Base-by-base conservation (phyloP, 2,329 filamentous ascomycete species). In the Hymenoscyphus occultus region DNA sequence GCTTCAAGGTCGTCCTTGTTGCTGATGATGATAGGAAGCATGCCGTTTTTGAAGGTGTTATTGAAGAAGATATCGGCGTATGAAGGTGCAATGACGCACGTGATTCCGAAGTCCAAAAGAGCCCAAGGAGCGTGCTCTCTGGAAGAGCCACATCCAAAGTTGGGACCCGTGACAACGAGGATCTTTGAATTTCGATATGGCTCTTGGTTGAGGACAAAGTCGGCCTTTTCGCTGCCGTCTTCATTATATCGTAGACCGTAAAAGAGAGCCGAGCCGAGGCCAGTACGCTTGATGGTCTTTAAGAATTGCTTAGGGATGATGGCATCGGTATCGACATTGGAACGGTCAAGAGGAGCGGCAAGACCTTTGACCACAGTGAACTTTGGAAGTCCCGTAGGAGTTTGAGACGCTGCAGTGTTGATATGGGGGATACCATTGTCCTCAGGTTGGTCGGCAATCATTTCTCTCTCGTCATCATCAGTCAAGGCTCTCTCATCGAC, bases 11-110 rank as follows among this genome's bases (percentile, higher is more conserved):
- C 83, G 1, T 79, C 81, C 70, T 86, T 79, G 77, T 94, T 87
- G 39, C 84, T 80, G 75, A 98, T 90, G 65, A 84, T 80, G 67
- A 98, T 87, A 59, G 94, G 93, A 69, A 98, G 83, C 95, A 98
- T 98, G 81, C 94, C 94, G 82, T 99, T 99, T 85, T 99, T 98
- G 86, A 97, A 98, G n/a, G 91, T 95, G 83, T 99, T 99, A 86
- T 97, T 97, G 86, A 94, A 96, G 87, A 97, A 97, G 78, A 99
- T 99, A 75, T 96, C 92, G 65, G 90, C 91, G 71, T 86, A 91
- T n/a, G 90, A 93, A 1, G 92, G 92, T 0, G 94, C 95, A 72
- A 98, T 96, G 74, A 98, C 84, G 77, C 90, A 94, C 76, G 90
- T 92, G 81, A 99, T 97, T 71, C 95, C 95, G 73, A 98, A 98